Evolutionary conservation across 75 land plant species (phyloP), one percentile per base, ranked within the genome.

Genomic region (Sequoiadendron giganteum): DNA sequence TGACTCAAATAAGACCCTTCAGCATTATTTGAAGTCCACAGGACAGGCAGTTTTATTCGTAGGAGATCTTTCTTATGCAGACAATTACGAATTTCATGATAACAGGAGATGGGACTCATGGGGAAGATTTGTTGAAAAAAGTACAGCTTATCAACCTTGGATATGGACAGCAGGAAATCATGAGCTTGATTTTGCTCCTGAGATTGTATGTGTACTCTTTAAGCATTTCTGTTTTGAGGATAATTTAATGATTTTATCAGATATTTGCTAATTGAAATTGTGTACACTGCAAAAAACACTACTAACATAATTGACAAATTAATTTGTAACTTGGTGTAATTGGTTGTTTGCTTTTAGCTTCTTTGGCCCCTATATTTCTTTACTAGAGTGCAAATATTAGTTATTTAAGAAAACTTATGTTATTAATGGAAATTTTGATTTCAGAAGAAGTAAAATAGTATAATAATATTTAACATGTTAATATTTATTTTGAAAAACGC

Each of bases 91-190:
- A 28, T 79, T 86, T 61, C 94, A 97, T 90, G 92, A 97, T 77
- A 94, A 96, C 42, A 90, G 86, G 56, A 88, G 95, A 45, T 94
- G 90, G 93, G 95, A 97, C 85, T 93, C 98, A 75, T 97, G 97
- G 98, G 96, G 95, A 49, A 92, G 99, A 84, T 96, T 97, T 88
- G 73, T 94, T 56, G 98, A 97, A 87, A 93, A 91, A 88, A 96
- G 92, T 86, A 87, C 92, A 85, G 99, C 99, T 19, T 96, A 94
- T 91, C 99, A 97, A 88, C 95, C 99, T 36, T 97, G 96, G 95
- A 95, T 97, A 43, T 97, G 99, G 99, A 96, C 98, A 56, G 91
- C 93, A 55, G 99, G 97, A 84, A 97, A 97, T 87, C 98, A 97
- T 88, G 99, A 97, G 89, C 39, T 97, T 48, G 99, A 97, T 79